Percentiles rank a stretch among this genome's conserved stretches.
Evolutionary conservation across 345 rosid species (phyloP).

Genomic region (Lepidium didymum): DNA sequence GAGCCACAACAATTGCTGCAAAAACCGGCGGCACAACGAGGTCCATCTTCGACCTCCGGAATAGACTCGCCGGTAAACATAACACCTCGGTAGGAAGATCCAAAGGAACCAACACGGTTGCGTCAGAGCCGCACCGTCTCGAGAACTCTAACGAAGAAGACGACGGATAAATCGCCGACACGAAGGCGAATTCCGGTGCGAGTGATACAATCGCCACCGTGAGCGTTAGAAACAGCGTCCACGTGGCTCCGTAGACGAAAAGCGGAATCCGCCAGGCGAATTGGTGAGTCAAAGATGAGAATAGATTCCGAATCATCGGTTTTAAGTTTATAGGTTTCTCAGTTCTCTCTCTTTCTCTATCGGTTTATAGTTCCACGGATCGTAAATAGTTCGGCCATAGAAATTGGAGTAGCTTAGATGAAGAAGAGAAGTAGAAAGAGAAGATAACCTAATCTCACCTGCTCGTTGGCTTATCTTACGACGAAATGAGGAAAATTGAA

Average conservation of each 20-base stretch:
- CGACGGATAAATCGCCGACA: constrained; percentile 48
- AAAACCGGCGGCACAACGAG: constrained; percentile 70
- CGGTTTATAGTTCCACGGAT: neutral
- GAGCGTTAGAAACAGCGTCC: constrained; percentile 61
- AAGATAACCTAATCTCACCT: constrained; percentile 35
- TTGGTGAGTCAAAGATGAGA: constrained; percentile 32
- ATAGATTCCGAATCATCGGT: constrained; percentile 17
- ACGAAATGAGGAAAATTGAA: neutral
- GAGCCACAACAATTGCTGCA: constrained; percentile 77
- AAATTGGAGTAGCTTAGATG: constrained; percentile 23
- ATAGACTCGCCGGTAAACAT: constrained; percentile 58
- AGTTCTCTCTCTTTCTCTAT: neutral
- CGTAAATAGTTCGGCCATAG: constrained; percentile 4
- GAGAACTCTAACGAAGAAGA: constrained; percentile 38
- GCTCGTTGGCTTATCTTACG: constrained; percentile 1
- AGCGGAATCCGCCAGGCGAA: constrained; percentile 49
- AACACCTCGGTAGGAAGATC: constrained; percentile 55
- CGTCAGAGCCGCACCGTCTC: constrained; percentile 36
- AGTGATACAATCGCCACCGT: constrained; percentile 70
- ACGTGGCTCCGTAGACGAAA: constrained; percentile 57
- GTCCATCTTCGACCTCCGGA: constrained; percentile 54
- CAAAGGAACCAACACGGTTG: constrained; percentile 48
- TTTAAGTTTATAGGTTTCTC: neutral
- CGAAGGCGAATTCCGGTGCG: constrained; percentile 73
- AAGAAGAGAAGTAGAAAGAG: constrained; percentile 15